These are phyloP conservation scores for Pulveroboletus sp. DNA, from an alignment of 768 basidiomycete genomes.

Conservation along the genomic window DNA sequence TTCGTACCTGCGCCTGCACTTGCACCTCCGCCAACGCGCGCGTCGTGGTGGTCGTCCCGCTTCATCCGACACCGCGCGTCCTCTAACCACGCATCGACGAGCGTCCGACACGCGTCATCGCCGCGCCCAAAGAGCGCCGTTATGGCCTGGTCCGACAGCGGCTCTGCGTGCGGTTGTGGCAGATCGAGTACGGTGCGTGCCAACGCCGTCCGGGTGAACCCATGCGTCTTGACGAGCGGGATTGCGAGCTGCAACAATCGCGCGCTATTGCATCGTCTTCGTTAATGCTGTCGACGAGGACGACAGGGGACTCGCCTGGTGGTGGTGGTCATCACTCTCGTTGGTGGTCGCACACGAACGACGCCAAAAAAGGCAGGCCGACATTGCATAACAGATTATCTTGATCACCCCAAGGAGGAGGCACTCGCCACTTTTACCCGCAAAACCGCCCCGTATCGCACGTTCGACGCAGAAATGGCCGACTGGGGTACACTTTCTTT, in stretches of 20 bases:
- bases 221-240: conserved; percentile 59
- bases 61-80: conserved; percentile 56
- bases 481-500: conserved; percentile 41
- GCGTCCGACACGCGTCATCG: conserved; percentile 55
- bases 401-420: neutral
- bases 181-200: conserved; percentile 58
- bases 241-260: conserved; percentile 56
- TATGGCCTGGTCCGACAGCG: conserved; percentile 66
- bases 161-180: conserved; percentile 44
- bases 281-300: neutral
- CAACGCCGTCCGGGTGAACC: conserved; percentile 70
- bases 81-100: conserved; percentile 72
- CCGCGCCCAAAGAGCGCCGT: conserved; percentile 70
- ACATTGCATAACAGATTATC: neutral
- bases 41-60: conserved; percentile 2
- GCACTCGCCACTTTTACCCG: neutral
- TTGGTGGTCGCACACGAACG: too few relatives aligned
- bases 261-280: neutral
- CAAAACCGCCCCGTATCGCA: neutral
- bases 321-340: neutral
- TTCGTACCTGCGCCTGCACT: neutral
- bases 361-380: conserved; percentile 3
- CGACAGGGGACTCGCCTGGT: conserved; percentile 15
- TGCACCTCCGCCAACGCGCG: neutral
- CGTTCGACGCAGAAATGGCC: conserved; percentile 28